phyloP scores from a whole-genome alignment of 805 yeast species.

The Saccharomycopsis fermentans region DNA sequence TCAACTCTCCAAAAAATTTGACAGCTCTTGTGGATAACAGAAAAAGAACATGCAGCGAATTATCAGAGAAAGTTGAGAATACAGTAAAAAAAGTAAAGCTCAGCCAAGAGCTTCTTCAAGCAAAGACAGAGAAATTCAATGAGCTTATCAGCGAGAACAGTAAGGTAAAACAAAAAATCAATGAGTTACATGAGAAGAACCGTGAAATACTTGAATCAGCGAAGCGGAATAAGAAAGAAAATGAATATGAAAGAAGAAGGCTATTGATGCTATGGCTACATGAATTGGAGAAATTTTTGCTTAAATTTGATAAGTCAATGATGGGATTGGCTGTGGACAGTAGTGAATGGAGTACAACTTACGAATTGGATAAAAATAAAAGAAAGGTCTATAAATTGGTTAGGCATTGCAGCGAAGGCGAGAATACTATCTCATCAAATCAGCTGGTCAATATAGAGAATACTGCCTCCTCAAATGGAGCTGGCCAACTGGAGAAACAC shows the following conservation, averaged over 20 bases:
- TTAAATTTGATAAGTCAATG: background rate
- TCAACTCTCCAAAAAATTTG: slow-evolving; percentile 14
- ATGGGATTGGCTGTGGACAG: background rate
- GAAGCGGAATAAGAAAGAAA: background rate
- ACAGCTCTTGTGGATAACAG: slow-evolving; percentile 6
- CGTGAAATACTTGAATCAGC: background rate
- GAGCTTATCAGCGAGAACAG: background rate
- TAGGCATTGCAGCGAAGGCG: background rate
- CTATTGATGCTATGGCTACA: background rate
- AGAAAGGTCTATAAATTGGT: background rate
- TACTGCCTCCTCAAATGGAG: no score
- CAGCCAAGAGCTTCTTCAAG: background rate
- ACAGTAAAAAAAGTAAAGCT: slow-evolving; percentile 1
- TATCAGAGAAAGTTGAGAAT: background rate
- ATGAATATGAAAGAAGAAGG: background rate
- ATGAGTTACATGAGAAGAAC: background rate
- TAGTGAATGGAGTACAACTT: background rate
- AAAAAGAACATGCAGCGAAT: slow-evolving; percentile 1
- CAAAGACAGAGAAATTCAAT: background rate
- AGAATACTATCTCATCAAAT: background rate
- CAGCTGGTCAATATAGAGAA: no score
- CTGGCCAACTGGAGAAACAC: background rate
- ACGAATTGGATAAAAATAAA: background rate
- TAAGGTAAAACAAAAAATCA: background rate
- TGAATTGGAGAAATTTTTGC: background rate